Conservation (phyloP, 768 basidiomycete species). For the Nevesoporus exiguus region DNA sequence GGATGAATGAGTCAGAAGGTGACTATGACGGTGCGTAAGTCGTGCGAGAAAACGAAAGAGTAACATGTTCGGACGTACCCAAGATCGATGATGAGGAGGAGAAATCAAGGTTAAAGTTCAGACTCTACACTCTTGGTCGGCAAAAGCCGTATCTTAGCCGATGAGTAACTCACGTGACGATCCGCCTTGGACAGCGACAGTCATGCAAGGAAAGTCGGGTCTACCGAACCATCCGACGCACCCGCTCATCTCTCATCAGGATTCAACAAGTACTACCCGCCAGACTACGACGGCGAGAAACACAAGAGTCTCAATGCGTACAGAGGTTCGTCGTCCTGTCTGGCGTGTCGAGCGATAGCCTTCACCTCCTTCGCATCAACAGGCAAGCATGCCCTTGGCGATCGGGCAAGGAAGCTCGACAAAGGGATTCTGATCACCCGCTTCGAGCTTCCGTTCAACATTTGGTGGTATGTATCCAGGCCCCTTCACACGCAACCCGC, state of each 20-base stretch:
- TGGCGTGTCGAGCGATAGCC: not conserved
- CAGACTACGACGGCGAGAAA: slow-evolving; percentile 68
- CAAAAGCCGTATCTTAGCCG: slow-evolving; percentile 15
- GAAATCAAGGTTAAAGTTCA: slow-evolving; percentile 34
- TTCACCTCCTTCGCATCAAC: slow-evolving; percentile 3
- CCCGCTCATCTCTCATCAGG: slow-evolving; percentile 35
- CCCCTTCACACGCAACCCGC: not conserved
- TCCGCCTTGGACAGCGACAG: not conserved
- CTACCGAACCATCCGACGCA: not conserved
- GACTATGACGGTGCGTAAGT: slow-evolving; percentile 41
- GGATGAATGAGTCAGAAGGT: slow-evolving; percentile 73
- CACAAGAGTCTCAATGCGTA: slow-evolving; percentile 71
- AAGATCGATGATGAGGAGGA: slow-evolving; percentile 29
- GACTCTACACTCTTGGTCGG: slow-evolving; percentile 2
- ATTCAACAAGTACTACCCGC: slow-evolving; percentile 79
- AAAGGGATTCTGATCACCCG: slow-evolving; percentile 94
- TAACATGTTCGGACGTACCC: slow-evolving; percentile 19
- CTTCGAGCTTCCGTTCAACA: slow-evolving; percentile 95
- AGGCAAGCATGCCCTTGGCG: slow-evolving; percentile 94
- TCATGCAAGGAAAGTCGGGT: slow-evolving; percentile 42
- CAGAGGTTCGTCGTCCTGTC: slow-evolving; percentile 46
- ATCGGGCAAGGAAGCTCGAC: slow-evolving; percentile 91
- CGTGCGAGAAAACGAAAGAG: not conserved
- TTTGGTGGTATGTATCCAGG: slow-evolving; percentile 73
- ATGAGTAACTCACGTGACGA: slow-evolving; percentile 2